These are phyloP conservation scores for Capsicum baccatum DNA, from an alignment of 257 asterid genomes.

Conservation along the genomic window DNA sequence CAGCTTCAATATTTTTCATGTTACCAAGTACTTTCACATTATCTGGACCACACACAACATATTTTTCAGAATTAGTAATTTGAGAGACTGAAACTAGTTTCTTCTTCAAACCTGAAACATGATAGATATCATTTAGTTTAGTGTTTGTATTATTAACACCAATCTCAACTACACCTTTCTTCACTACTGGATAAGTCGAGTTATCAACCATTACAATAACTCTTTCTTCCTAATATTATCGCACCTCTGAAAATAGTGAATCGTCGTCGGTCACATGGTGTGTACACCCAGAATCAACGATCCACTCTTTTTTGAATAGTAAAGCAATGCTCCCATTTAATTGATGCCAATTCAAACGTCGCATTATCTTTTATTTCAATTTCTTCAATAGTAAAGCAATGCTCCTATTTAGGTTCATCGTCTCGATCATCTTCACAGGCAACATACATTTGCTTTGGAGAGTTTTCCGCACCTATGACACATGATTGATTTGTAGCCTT, in stretches of 20 bases:
- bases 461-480: slow-evolving; percentile 14
- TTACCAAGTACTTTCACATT: slow-evolving; percentile 32
- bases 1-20: background rate
- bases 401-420: slow-evolving; percentile 28
- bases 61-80: slow-evolving; percentile 33
- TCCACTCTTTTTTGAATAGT: background rate
- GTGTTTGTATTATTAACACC: background rate
- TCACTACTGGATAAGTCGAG: slow-evolving; percentile 18
- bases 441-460: slow-evolving; percentile 5
- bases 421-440: background rate
- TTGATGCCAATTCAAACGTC: background rate
- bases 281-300: slow-evolving; percentile 31
- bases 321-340: too few species aligned
- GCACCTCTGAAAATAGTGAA: background rate
- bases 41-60: slow-evolving; percentile 31
- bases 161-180: slow-evolving; percentile 20
- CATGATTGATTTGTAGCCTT: background rate
- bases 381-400: slow-evolving; percentile 22
- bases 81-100: slow-evolving; percentile 34
- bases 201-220: background rate
- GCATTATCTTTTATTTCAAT: background rate
- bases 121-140: slow-evolving; percentile 30
- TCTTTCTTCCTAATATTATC: background rate
- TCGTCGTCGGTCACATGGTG: slow-evolving; percentile 3
- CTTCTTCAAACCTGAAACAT: slow-evolving; percentile 28